Percentiles rank a stretch among this genome's conserved stretches.
These are phyloP conservation scores for Physcomitrium patens DNA, from an alignment of 225 moss, liverwort and hornwort species.

Conservation along the genomic window DNA sequence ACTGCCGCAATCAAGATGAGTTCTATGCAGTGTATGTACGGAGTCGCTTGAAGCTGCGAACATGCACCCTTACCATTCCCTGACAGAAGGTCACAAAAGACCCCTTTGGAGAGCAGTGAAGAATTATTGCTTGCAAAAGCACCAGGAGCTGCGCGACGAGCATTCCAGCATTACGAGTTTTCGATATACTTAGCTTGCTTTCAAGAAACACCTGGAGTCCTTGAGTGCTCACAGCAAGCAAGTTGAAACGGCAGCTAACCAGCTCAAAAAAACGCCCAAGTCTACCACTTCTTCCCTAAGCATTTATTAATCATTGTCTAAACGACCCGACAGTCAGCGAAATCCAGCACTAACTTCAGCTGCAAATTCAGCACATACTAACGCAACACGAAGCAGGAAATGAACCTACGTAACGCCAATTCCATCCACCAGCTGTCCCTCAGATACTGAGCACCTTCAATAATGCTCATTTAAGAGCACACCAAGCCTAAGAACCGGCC, in stretches of 20 bases:
- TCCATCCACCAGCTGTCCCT: conserved; percentile 18
- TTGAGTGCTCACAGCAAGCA: conserved; percentile 3
- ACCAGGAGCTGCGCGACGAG: conserved; percentile 15
- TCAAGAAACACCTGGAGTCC: conserved; percentile 8
- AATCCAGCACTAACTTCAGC: conserved; percentile 20
- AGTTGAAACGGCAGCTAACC: conserved; percentile 20
- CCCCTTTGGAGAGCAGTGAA: neutral
- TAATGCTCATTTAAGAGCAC: conserved; percentile 1
- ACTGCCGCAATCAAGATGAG: neutral
- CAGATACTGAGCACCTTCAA: conserved; percentile 2
- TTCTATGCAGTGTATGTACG: conserved; percentile 1
- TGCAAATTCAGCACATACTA: conserved; percentile 6
- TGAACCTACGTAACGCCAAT: neutral
- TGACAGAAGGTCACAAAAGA: conserved; percentile 6
- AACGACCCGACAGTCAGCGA: conserved; percentile 1
- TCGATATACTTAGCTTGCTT: no score
- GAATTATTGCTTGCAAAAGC: neutral
- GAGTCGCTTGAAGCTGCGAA: conserved; percentile 1
- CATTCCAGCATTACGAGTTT: conserved; percentile 26
- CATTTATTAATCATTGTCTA: conserved; percentile 11
- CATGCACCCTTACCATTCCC: conserved; percentile 18
- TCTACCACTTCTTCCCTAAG: conserved; percentile 6
- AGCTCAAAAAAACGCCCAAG: conserved; percentile 25
- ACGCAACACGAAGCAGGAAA: neutral
- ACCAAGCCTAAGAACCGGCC: neutral